Evolutionary conservation across 2,329 filamentous ascomycete genomes (phyloP).

Genomic region (Fusarium floridanum): DNA sequence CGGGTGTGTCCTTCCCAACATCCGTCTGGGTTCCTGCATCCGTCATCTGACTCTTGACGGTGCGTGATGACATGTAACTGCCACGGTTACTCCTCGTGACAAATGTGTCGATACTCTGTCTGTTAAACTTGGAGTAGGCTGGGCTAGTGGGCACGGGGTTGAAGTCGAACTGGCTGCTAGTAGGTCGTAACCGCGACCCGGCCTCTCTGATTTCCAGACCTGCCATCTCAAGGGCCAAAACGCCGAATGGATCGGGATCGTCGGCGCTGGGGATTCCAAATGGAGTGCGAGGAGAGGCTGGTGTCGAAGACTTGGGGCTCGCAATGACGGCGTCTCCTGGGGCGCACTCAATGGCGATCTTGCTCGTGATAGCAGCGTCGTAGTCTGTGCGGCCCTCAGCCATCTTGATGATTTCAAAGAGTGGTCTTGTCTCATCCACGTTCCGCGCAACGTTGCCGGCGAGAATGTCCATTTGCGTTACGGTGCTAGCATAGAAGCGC

Average conservation of each 20-base stretch:
- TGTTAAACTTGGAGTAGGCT: slow-evolving; percentile 67
- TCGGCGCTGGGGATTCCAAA: slow-evolving; percentile 85
- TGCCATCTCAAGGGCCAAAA: slow-evolving; percentile 89
- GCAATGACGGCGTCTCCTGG: slow-evolving; percentile 79
- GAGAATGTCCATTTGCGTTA: slow-evolving; percentile 68
- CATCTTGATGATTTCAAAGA: slow-evolving; percentile 88
- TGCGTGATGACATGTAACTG: slow-evolving; percentile 81
- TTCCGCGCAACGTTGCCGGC: slow-evolving; percentile 68
- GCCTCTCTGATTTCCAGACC: slow-evolving; percentile 92
- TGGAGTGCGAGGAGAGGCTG: slow-evolving; percentile 57
- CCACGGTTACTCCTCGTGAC: slow-evolving; percentile 72
- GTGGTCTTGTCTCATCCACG: slow-evolving; percentile 66
- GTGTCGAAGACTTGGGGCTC: slow-evolving; percentile 54
- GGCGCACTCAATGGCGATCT: slow-evolving; percentile 73
- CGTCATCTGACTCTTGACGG: slow-evolving; percentile 78
- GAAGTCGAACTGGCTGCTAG: slow-evolving; percentile 86
- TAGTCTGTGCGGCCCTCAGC: slow-evolving; percentile 86
- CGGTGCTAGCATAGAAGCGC: slow-evolving; percentile 65
- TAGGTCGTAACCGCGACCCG: slow-evolving; percentile 76
- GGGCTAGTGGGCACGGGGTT: slow-evolving; percentile 83
- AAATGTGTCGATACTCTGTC: slow-evolving; percentile 78
- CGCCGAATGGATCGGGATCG: slow-evolving; percentile 93
- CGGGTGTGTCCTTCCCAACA: slow-evolving; percentile 61
- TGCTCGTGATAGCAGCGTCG: slow-evolving; percentile 75
- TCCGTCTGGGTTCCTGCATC: slow-evolving; percentile 76